Evolutionary conservation across 768 basidiomycete species (phyloP).

Genomic region (Mycena sanguinolenta): DNA sequence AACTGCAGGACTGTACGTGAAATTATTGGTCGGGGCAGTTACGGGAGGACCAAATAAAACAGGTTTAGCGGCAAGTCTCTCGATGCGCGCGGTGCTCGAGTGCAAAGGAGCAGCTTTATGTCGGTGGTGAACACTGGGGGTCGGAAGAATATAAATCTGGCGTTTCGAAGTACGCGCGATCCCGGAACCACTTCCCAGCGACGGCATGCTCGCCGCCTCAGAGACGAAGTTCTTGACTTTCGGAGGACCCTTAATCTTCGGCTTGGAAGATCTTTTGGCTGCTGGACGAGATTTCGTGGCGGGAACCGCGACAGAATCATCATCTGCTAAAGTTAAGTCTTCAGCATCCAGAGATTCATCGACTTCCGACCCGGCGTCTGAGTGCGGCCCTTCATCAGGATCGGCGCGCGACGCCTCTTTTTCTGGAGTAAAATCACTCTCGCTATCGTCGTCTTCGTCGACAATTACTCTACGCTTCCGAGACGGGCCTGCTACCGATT

Average conservation of each 20-base stretch:
- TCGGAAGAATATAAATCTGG: slow-evolving; percentile 71
- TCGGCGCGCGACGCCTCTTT: slow-evolving; percentile 48
- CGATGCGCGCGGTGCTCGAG: slow-evolving; percentile 63
- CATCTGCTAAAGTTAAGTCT: slow-evolving; percentile 39
- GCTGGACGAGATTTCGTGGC: slow-evolving; percentile 29
- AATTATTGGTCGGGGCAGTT: slow-evolving; percentile 66
- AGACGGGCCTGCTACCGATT: slow-evolving; percentile 56
- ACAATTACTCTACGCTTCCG: slow-evolving; percentile 41
- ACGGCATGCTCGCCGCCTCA: slow-evolving; percentile 30
- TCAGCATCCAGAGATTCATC: slow-evolving; percentile 38
- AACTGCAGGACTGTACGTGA: slow-evolving; percentile 62
- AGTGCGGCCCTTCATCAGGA: slow-evolving; percentile 46
- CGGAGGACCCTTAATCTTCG: slow-evolving; percentile 47
- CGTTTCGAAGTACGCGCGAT: slow-evolving; percentile 56
- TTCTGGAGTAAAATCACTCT: slow-evolving; percentile 71
- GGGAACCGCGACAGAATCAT: slow-evolving; percentile 33
- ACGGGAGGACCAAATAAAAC: slow-evolving; percentile 60
- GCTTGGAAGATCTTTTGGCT: slow-evolving; percentile 32
- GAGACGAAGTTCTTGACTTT: slow-evolving; percentile 36
- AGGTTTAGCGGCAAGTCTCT: slow-evolving; percentile 69
- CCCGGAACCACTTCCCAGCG: slow-evolving; percentile 43
- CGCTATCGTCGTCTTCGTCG: slow-evolving; percentile 56
- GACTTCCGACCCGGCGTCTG: slow-evolving; percentile 41
- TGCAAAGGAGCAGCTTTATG: slow-evolving; percentile 78
- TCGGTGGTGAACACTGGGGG: slow-evolving; percentile 78